Percentiles rank a stretch among this genome's conserved stretches.
phyloP scores from a whole-genome alignment of 108 stramenopile genomes.

The Cyclotella choctawhatcheeana region DNA sequence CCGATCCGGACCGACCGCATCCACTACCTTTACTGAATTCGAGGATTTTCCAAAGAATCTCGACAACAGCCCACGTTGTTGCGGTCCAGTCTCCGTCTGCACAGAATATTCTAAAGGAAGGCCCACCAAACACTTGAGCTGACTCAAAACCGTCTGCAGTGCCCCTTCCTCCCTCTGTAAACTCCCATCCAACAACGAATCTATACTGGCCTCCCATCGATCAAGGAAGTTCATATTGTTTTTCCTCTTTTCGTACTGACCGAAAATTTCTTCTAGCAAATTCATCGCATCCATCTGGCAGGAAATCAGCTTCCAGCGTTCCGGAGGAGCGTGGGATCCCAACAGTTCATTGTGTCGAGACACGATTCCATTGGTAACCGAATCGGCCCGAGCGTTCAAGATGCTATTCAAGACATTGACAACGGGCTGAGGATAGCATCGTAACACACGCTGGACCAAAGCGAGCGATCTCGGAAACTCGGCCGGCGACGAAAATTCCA shows the following conservation, averaged over 20 bases:
- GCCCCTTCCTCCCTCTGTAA: conserved; percentile 59
- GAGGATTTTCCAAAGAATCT: conserved; percentile 18
- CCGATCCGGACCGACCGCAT: conserved; percentile 40
- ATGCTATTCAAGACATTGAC: conserved; percentile 65
- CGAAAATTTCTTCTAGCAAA: conserved; percentile 82
- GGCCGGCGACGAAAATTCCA: conserved; percentile 76
- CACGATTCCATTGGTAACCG: conserved; percentile 44
- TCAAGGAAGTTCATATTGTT: conserved; percentile 65
- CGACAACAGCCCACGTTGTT: conserved; percentile 12
- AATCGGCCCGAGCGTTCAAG: conserved; percentile 40
- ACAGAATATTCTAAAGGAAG: conserved; percentile 69
- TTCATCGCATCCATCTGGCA: conserved; percentile 75
- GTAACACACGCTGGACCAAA: conserved; percentile 71
- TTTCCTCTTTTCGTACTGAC: conserved; percentile 73
- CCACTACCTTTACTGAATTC: background rate
- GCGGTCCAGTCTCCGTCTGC: conserved; percentile 24
- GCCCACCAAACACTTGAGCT: conserved; percentile 66
- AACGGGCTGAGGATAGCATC: conserved; percentile 75
- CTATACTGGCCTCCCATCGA: conserved; percentile 56
- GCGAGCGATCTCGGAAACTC: conserved; percentile 59
- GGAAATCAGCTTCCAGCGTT: conserved; percentile 52
- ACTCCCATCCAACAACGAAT: conserved; percentile 58
- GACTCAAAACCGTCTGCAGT: conserved; percentile 48
- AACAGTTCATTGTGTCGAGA: conserved; percentile 60
- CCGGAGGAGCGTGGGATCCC: conserved; percentile 64